A percentile compares a stretch with the other conserved stretches of the same genome.
phyloP scores from a whole-genome alignment of 352 stramenopile genomes.

The Phytophthora cajani region DNA sequence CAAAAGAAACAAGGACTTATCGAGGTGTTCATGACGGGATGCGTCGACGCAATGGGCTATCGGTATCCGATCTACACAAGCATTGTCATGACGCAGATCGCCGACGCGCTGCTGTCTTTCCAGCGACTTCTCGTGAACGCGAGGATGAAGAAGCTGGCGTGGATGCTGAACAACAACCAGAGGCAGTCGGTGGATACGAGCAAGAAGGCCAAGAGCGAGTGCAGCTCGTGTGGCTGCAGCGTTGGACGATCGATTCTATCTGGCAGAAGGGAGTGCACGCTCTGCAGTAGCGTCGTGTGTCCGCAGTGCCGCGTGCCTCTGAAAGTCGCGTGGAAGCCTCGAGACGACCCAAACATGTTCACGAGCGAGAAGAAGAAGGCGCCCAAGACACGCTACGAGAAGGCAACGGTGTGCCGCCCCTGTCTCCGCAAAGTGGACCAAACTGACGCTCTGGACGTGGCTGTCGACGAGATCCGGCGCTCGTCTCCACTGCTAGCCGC shows the following conservation, averaged over 20 bases:
- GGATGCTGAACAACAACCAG: constrained; percentile 40
- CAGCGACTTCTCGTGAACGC: constrained; percentile 42
- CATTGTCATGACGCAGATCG: constrained; percentile 35
- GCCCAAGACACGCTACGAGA: constrained; percentile 25
- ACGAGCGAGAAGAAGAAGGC: not conserved
- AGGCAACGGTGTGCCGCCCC: constrained; percentile 34
- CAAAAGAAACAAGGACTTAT: constrained; percentile 40
- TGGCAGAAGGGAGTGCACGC: constrained; percentile 21
- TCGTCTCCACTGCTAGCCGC: constrained; percentile 35
- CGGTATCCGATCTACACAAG: constrained; percentile 37
- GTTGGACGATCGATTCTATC: constrained; percentile 23
- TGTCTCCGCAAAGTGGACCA: constrained; percentile 34
- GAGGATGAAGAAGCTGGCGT: constrained; percentile 76
- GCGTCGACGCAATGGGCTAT: constrained; percentile 36
- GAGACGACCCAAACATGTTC: constrained; percentile 22
- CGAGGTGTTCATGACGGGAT: constrained; percentile 45
- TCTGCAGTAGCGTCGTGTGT: constrained; percentile 32
- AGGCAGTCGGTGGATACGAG: not conserved
- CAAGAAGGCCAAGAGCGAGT: constrained; percentile 26
- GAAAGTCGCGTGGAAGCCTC: constrained; percentile 31
- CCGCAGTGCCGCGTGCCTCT: constrained; percentile 25
- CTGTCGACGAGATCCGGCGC: constrained; percentile 39
- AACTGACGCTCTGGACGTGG: constrained; percentile 36
- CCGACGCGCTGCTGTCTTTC: constrained; percentile 42
- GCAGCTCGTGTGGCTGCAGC: constrained; percentile 29